Evolutionary conservation across 495 filamentous ascomycete species (phyloP).

Genomic region (Lophium mytilinum): DNA sequence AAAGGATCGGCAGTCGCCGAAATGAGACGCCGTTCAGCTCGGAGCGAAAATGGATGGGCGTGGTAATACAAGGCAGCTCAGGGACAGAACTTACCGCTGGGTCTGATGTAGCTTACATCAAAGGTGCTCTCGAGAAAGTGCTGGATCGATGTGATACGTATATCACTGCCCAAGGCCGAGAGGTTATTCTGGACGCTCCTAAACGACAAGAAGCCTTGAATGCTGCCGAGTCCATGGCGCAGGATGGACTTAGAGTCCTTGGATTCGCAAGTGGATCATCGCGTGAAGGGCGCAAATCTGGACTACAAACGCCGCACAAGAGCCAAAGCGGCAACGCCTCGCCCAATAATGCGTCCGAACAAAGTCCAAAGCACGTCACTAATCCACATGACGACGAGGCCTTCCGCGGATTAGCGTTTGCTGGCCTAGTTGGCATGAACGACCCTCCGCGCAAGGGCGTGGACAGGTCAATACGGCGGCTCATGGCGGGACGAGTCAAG

Average conservation of each 20-base stretch:
- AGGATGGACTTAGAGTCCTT: slow-evolving; percentile 82
- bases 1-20: slow-evolving; percentile 67
- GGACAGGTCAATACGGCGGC: slow-evolving; percentile 74
- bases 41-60: slow-evolving; percentile 98
- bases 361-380: slow-evolving; percentile 13
- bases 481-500: slow-evolving; percentile 89
- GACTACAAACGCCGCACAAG: slow-evolving; percentile 29
- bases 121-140: slow-evolving; percentile 86
- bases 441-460: slow-evolving; percentile 89
- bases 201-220: slow-evolving; percentile 64
- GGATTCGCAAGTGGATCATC: slow-evolving; percentile 77
- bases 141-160: slow-evolving; percentile 85
- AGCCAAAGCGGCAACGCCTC: slow-evolving; percentile 22
- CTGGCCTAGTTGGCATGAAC: slow-evolving; percentile 91
- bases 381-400: slow-evolving; percentile 54
- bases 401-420: slow-evolving; percentile 79
- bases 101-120: slow-evolving; percentile 77
- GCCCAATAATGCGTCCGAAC: slow-evolving; percentile 4
- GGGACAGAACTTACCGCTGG: slow-evolving; percentile 30
- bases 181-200: slow-evolving; percentile 74
- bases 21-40: slow-evolving; percentile 92
- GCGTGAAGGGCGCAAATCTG: slow-evolving; percentile 17
- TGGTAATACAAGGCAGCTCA: slow-evolving; percentile 53
- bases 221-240: slow-evolving; percentile 84
- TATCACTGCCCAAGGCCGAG: slow-evolving; percentile 75